These are phyloP conservation scores for Chlamydomonas sphaeroides DNA, from an alignment of 139 green algal genomes.

Conservation along the genomic window DNA sequence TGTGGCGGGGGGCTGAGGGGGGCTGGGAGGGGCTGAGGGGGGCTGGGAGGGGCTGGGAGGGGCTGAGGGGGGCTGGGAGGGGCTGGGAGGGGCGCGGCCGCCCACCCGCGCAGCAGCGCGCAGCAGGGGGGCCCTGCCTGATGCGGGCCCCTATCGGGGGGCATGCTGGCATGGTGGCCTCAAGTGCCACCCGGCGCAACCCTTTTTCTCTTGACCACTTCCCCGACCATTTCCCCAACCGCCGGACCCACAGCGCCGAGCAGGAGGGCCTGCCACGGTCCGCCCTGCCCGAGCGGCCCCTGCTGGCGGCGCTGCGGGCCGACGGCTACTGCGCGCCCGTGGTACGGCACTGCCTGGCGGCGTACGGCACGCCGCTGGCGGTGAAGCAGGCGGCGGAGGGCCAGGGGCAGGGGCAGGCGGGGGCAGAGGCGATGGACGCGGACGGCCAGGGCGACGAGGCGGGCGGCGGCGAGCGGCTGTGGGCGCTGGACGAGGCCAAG, in stretches of 20 bases:
- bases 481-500: conserved; percentile 38
- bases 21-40: too few species aligned
- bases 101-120: too few species aligned
- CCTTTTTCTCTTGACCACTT: too few species aligned
- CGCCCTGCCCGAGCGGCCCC: not conserved
- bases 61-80: too few species aligned
- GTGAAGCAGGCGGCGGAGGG: not conserved
- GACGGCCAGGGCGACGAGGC: not conserved
- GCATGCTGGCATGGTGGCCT: too few species aligned
- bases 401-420: not conserved
- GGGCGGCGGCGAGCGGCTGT: not conserved
- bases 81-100: too few species aligned
- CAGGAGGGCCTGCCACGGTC: conserved; percentile 36
- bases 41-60: too few species aligned
- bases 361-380: conserved; percentile 42
- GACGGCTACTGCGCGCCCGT: conserved; percentile 56
- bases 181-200: too few species aligned
- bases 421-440: not conserved
- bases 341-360: conserved; percentile 61
- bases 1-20: too few species aligned
- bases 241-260: not conserved
- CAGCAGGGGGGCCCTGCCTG: too few species aligned
- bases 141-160: too few species aligned
- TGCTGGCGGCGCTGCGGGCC: conserved; percentile 28
- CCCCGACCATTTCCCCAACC: too few species aligned